Percentiles rank a stretch among this genome's conserved stretches.
Conservation (phyloP, 2,329 filamentous ascomycete genomes). For the Calonectria leucothoes region DNA sequence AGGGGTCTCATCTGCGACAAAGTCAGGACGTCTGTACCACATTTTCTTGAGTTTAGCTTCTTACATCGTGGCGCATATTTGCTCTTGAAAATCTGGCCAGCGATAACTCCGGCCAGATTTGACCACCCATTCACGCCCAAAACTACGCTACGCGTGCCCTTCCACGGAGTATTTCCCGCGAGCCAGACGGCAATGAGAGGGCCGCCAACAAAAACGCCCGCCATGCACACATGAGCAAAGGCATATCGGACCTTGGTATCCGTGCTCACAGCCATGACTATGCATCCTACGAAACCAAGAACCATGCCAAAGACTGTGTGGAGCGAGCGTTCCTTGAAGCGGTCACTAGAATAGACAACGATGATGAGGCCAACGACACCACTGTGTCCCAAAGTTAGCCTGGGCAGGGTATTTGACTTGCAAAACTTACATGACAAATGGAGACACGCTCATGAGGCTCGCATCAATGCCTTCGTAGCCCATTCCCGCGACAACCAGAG, state of each 20-base stretch:
- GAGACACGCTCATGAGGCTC: neutral
- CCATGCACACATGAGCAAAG: neutral
- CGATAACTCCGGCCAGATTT: neutral
- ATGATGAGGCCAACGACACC: neutral
- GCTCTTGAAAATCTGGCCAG: neutral
- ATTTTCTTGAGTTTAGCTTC: neutral
- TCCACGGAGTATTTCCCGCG: neutral
- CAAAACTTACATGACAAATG: neutral
- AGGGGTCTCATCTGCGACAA: neutral
- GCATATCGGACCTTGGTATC: neutral
- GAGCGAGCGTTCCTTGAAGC: neutral
- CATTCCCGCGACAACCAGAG: neutral
- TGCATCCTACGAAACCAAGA: neutral
- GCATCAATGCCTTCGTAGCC: neutral
- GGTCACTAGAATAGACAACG: neutral
- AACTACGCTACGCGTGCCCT: neutral
- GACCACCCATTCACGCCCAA: neutral
- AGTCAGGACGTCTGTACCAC: neutral
- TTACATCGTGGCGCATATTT: neutral
- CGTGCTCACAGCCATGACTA: neutral
- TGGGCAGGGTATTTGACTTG: too few species aligned
- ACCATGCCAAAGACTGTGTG: neutral
- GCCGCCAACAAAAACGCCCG: neutral
- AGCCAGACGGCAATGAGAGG: neutral
- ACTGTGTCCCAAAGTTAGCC: neutral